A percentile compares a stretch with the other conserved stretches of the same genome.
These are phyloP conservation scores for Trametes cinnabarina DNA, from an alignment of 768 basidiomycete genomes.

Conservation along the genomic window DNA sequence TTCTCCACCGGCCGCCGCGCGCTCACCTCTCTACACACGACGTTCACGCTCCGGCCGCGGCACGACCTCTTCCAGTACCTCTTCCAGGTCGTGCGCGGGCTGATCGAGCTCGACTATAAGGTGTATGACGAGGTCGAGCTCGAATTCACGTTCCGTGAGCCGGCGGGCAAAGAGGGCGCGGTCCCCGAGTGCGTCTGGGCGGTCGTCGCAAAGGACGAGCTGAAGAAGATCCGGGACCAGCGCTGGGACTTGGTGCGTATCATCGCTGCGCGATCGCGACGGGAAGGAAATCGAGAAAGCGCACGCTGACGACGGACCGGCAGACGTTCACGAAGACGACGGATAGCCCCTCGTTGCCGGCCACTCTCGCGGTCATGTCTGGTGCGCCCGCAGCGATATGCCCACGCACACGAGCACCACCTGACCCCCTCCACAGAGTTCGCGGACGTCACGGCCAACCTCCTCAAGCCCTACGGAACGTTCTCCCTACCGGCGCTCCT, in stretches of 20 bases:
- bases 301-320: not conserved
- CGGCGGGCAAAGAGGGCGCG: conserved; percentile 32
- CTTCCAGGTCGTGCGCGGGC: conserved; percentile 57
- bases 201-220: conserved; percentile 75
- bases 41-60: conserved; percentile 74
- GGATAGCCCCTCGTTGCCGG: conserved; percentile 61
- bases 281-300: too few relatives aligned
- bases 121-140: conserved; percentile 70
- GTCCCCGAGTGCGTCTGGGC: conserved; percentile 80
- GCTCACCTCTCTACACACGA: conserved; percentile 73
- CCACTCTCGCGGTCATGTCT: conserved; percentile 71
- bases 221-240: conserved; percentile 61
- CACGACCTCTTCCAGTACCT: conserved; percentile 75
- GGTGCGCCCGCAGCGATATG: conserved; percentile 37
- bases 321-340: conserved; percentile 83
- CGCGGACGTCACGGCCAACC: conserved; percentile 77
- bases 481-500: conserved; percentile 57
- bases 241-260: conserved; percentile 83
- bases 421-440: conserved; percentile 51
- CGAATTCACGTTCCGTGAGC: conserved; percentile 68
- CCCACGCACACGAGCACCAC: not conserved
- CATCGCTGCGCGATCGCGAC: not conserved
- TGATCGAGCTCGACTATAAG: conserved; percentile 74
- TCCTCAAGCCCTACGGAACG: conserved; percentile 59
- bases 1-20: conserved; percentile 87